Percentiles rank a stretch among this genome's conserved stretches.
These are phyloP conservation scores for Extremus antarcticus DNA, from an alignment of 495 filamentous ascomycete species.

Conservation along the genomic window DNA sequence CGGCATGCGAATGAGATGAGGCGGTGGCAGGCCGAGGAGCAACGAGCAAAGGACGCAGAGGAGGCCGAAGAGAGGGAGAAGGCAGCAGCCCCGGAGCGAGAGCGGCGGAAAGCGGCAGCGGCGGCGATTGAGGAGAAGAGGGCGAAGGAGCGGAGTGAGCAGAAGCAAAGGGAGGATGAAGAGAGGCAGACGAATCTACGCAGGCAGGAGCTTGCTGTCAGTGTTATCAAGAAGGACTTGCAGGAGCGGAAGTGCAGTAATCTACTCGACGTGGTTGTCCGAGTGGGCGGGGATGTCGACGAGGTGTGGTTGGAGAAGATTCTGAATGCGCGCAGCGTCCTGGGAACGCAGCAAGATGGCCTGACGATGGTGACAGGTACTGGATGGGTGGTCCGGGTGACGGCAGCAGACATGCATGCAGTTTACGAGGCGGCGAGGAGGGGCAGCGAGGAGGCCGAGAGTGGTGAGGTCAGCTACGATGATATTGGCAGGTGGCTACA, in stretches of 20 bases:
- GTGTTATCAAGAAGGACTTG: conserved; percentile 21
- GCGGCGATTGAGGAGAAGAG: conserved; percentile 29
- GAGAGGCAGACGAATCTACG: conserved; percentile 26
- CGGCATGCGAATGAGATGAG: conserved; percentile 41
- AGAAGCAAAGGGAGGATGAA: conserved; percentile 22
- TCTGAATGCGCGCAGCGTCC: conserved; percentile 21
- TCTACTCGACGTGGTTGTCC: conserved; percentile 20
- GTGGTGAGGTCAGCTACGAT: conserved; percentile 15
- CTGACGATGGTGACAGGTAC: conserved; percentile 25
- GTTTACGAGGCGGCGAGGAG: conserved; percentile 19
- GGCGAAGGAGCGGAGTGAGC: conserved; percentile 25
- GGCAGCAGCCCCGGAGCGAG: conserved; percentile 29
- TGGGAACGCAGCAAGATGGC: conserved; percentile 13
- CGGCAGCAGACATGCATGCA: conserved; percentile 20
- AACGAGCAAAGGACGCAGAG: conserved; percentile 27
- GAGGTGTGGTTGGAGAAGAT: conserved; percentile 28
- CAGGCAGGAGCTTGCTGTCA: conserved; percentile 28
- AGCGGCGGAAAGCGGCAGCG: conserved; percentile 30
- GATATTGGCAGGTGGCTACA: conserved; percentile 14
- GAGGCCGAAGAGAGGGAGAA: conserved; percentile 32
- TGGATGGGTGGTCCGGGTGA: conserved; percentile 26
- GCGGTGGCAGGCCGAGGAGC: conserved; percentile 32
- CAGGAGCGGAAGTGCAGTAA: conserved; percentile 23
- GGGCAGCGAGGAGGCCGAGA: conserved; percentile 1
- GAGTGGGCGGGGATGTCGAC: conserved; percentile 22